Base-by-base conservation (phyloP, 306 rosid species). In the Datisca glomerata region DNA sequence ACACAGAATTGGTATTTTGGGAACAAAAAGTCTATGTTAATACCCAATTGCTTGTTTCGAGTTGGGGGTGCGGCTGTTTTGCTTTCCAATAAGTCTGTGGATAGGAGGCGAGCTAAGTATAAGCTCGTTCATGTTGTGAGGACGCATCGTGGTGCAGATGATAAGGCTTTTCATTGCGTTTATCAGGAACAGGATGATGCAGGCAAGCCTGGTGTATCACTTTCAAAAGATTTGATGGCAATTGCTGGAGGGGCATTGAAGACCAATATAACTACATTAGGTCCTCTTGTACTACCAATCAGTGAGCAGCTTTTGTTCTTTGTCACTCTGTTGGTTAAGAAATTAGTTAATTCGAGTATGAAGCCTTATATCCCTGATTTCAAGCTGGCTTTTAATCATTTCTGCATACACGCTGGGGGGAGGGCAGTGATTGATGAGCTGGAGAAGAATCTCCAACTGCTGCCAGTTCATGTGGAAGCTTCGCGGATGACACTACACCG, bases 381-480 rank as follows among this genome's bases (percentile, higher is more conserved):
- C 42, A 76, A 76, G 60, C 68, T 81, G 18, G 93, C 93, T 0
- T 81, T 81, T 17, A 80, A 81, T 57, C 93, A 81, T 68, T 81
- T 81, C 53, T 81, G 93, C 54, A 76, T 81, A 24, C 93, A 81
- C 31, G 93, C 86, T 3, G 86, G 86, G 0, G 86, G 93, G 13
- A 65, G 93, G 52, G 86, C 93, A 7, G 93, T 76, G 58, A 81
- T 81, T 39, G 93, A 81, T 65, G 93, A 81, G 71, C 43, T 81
- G 55, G 86, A 81, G 78, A 81, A 68, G 86, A 81, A 76, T 27
- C 57, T 81, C 28, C 80, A 73, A 66, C 67, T 81, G 28, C 51
- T 64, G 33, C 79, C 74, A 1, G 19, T 36, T 12, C 93, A 81
- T 52, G 86, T 77, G 14, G 93, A 81, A 79, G 93, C 93, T 52